Percentiles rank a stretch among this genome's conserved stretches.
Conservation (phyloP, 176 grass and related monocot genomes). For the Thinopyrum elongatum region DNA sequence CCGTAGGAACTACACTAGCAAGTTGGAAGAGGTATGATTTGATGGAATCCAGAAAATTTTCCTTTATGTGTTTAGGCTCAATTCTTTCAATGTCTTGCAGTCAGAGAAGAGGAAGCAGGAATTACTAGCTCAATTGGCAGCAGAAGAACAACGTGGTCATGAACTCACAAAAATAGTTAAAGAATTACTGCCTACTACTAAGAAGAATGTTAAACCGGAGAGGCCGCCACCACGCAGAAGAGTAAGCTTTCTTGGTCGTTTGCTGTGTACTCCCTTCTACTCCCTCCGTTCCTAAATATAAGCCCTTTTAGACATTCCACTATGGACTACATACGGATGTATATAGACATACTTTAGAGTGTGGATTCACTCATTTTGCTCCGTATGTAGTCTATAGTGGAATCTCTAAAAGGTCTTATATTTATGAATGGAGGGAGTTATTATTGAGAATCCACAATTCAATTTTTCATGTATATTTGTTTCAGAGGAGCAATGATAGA, state of each 20-base stretch:
- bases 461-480: conserved; percentile 22
- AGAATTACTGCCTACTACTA: conserved; percentile 77
- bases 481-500: conserved; percentile 94
- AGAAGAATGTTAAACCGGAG: conserved; percentile 51
- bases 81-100: conserved; percentile 45
- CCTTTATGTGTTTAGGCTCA: background rate
- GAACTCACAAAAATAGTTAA: conserved; percentile 91
- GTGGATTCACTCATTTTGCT: too few relatives aligned
- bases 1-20: conserved; percentile 80
- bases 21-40: conserved; percentile 82
- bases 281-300: too few relatives aligned
- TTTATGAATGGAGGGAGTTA: too few relatives aligned
- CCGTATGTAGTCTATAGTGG: too few relatives aligned
- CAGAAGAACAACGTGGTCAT: conserved; percentile 85
- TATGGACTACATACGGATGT: too few relatives aligned
- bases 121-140: conserved; percentile 79
- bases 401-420: too few relatives aligned
- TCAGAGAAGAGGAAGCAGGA: conserved; percentile 91
- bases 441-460: background rate
- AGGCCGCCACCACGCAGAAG: conserved; percentile 51
- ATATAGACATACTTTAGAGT: too few relatives aligned
- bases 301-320: too few relatives aligned
- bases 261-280: background rate
- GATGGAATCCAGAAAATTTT: background rate
- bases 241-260: conserved; percentile 40